A percentile compares a stretch with the other conserved stretches of the same genome.
phyloP scores from a whole-genome alignment of 139 green algal species.

The Chlamydomonas schloesseri region DNA sequence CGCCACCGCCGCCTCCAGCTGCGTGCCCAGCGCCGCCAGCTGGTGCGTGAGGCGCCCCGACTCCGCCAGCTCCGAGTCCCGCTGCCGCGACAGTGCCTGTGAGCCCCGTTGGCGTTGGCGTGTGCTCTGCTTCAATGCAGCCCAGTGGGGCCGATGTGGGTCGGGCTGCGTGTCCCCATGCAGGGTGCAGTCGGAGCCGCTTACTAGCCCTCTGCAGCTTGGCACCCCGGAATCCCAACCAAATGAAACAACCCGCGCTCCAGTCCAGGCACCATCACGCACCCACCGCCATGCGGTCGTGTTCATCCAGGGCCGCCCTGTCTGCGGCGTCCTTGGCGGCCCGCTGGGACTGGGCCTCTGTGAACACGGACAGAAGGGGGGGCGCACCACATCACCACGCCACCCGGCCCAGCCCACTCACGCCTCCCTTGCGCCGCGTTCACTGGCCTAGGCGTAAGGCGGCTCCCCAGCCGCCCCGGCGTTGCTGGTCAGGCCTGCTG shows the following conservation, averaged over 20 bases:
- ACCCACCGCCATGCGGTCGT: slow-evolving; percentile 15
- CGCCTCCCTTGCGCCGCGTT: not conserved
- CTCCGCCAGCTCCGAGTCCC: slow-evolving; percentile 29
- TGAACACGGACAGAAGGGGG: too few relatives aligned
- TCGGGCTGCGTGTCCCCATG: too few relatives aligned
- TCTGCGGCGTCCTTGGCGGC: slow-evolving; percentile 13
- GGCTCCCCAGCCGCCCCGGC: not conserved
- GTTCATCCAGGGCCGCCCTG: slow-evolving; percentile 7
- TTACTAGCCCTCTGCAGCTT: too few relatives aligned
- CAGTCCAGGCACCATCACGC: too few relatives aligned
- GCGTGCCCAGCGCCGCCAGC: not conserved
- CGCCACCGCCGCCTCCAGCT: not conserved
- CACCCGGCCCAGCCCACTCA: too few relatives aligned
- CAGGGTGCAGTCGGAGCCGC: too few relatives aligned
- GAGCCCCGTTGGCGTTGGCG: too few relatives aligned
- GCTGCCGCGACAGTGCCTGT: slow-evolving; percentile 11
- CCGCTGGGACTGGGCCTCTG: slow-evolving; percentile 1
- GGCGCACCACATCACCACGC: too few relatives aligned
- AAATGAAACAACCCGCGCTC: too few relatives aligned
- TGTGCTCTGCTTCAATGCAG: not conserved
- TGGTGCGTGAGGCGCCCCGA: not conserved
- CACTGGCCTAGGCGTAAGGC: too few relatives aligned
- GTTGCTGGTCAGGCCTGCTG: too few relatives aligned
- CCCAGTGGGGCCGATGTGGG: not conserved
- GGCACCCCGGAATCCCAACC: too few relatives aligned